Conservation (phyloP, 768 basidiomycete genomes). For the Hydnomerulius pinastri region DNA sequence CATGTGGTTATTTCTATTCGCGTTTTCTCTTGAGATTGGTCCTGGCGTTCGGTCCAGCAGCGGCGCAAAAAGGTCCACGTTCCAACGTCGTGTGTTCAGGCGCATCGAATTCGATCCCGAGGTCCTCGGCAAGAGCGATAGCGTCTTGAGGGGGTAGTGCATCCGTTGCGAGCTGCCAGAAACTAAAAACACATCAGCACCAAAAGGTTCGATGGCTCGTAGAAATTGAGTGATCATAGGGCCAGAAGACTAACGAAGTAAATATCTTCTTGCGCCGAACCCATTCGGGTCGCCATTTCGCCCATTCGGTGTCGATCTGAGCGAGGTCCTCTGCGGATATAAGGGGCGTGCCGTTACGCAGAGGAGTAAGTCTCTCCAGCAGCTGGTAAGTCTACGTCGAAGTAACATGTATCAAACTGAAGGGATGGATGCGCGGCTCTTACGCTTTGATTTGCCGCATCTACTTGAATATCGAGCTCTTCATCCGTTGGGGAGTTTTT, state of each 20-base stretch:
- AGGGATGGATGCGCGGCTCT: conserved; percentile 21
- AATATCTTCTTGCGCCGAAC: conserved; percentile 73
- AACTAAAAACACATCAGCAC: conserved; percentile 42
- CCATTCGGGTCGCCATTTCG: conserved; percentile 83
- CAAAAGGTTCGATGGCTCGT: conserved; percentile 4
- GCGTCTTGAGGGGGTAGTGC: conserved; percentile 67
- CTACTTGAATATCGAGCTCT: conserved; percentile 59
- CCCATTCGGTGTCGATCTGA: conserved; percentile 72
- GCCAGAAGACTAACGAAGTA: conserved; percentile 27
- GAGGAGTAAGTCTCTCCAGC: conserved; percentile 54
- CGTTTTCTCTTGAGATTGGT: conserved; percentile 57
- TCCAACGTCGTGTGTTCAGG: conserved; percentile 70
- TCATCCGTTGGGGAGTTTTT: conserved; percentile 68
- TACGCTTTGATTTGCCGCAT: conserved; percentile 55
- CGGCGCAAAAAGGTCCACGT: conserved; percentile 55
- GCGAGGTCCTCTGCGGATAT: conserved; percentile 73
- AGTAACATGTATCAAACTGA: conserved; percentile 4
- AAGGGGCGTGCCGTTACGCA: conserved; percentile 62
- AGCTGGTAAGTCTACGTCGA: conserved; percentile 49
- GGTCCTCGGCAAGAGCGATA: conserved; percentile 65
- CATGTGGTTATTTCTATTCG: conserved; percentile 9
- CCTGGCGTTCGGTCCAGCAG: conserved; percentile 26
- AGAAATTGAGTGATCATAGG: not conserved
- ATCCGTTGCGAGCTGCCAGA: conserved; percentile 76
- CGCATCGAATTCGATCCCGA: conserved; percentile 81